These are phyloP conservation scores for Populus nigra DNA, from an alignment of 345 rosid species.

Conservation along the genomic window DNA sequence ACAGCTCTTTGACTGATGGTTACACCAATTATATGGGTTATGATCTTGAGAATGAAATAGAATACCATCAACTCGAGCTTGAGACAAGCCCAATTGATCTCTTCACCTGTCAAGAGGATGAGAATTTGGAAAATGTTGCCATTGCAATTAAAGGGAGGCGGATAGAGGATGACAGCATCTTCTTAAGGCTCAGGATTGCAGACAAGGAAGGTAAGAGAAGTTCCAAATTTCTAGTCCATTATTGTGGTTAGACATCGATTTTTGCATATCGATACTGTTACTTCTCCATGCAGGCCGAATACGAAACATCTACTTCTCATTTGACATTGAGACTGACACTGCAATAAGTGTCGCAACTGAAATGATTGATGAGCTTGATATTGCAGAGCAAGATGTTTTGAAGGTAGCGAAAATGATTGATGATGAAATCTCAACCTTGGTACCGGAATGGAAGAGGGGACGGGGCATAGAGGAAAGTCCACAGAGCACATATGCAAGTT, in stretches of 20 bases:
- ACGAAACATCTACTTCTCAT: slow-evolving; percentile 85
- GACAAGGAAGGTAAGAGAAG: slow-evolving; percentile 75
- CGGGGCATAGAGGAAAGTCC: slow-evolving; percentile 27
- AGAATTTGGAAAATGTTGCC: slow-evolving; percentile 45
- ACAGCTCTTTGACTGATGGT: slow-evolving; percentile 20
- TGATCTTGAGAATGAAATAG: slow-evolving; percentile 39
- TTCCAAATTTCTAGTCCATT: background rate
- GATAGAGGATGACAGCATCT: slow-evolving; percentile 63
- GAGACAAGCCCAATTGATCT: slow-evolving; percentile 60
- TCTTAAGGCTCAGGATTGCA: slow-evolving; percentile 61
- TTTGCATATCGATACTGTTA: background rate
- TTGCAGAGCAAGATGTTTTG: slow-evolving; percentile 68
- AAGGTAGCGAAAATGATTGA: slow-evolving; percentile 93
- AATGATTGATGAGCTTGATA: slow-evolving; percentile 87
- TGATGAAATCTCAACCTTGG: slow-evolving; percentile 61
- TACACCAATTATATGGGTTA: slow-evolving; percentile 4
- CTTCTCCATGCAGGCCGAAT: slow-evolving; percentile 49
- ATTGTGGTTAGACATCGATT: background rate
- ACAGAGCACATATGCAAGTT: slow-evolving; percentile 11
- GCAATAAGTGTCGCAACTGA: slow-evolving; percentile 77
- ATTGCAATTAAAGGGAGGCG: slow-evolving; percentile 73
- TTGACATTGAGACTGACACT: slow-evolving; percentile 66
- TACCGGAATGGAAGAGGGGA: slow-evolving; percentile 62
- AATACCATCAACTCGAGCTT: slow-evolving; percentile 45
- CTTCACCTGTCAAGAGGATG: slow-evolving; percentile 64